Evolutionary conservation across 768 basidiomycete genomes (phyloP).

Genomic region (Omphalotus guepiniiformis): DNA sequence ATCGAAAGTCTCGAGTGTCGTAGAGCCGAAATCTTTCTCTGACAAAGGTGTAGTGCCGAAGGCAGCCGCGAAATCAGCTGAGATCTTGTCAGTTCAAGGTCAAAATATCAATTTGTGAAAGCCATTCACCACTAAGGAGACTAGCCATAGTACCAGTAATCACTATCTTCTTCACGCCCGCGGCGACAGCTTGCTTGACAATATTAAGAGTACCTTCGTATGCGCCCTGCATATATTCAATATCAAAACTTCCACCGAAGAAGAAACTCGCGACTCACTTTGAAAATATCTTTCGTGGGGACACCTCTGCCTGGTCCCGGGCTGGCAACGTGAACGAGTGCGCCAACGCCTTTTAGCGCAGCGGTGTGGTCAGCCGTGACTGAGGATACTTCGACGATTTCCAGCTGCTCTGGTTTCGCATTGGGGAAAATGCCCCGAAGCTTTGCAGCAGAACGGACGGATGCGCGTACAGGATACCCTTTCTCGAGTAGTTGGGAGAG

Average conservation of each 20-base stretch:
- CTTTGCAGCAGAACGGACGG: slow-evolving; percentile 3
- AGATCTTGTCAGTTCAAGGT: not conserved
- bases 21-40: slow-evolving; percentile 11
- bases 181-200: slow-evolving; percentile 11
- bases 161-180: slow-evolving; percentile 11
- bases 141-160: slow-evolving; percentile 9
- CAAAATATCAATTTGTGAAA: not conserved
- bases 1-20: slow-evolving; percentile 7
- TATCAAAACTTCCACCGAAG: not conserved
- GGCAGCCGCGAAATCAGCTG: slow-evolving; percentile 2
- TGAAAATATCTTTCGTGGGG: not conserved
- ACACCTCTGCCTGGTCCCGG: slow-evolving; percentile 1
- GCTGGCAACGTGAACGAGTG: slow-evolving; percentile 6
- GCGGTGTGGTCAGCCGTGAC: slow-evolving; percentile 11
- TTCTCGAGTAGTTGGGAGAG: slow-evolving; percentile 6
- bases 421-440: slow-evolving; percentile 6
- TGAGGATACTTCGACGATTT: slow-evolving; percentile 4
- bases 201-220: slow-evolving; percentile 7
- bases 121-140: slow-evolving; percentile 6
- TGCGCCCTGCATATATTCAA: not conserved
- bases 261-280: slow-evolving; percentile 1
- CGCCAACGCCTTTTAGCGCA: slow-evolving; percentile 14
- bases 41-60: not conserved
- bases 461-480: slow-evolving; percentile 9
- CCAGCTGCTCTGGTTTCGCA: slow-evolving; percentile 3